Percentiles rank a stretch among this genome's conserved stretches.
phyloP scores from a whole-genome alignment of 768 basidiomycete genomes.

The Lactarius trivialis region DNA sequence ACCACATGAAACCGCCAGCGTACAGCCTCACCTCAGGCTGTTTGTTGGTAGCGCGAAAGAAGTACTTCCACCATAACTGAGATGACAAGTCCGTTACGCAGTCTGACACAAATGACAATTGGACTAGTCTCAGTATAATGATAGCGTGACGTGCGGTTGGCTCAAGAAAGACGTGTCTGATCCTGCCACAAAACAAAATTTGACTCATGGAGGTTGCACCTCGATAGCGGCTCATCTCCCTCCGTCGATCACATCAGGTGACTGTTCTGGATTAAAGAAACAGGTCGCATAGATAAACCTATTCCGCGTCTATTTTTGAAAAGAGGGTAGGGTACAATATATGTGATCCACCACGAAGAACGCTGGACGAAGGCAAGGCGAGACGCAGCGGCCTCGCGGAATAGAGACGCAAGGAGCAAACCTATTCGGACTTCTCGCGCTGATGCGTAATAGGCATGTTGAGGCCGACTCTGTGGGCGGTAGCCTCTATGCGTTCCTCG shows the following conservation, averaged over 20 bases:
- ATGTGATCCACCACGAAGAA: background rate
- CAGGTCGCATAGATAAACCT: background rate
- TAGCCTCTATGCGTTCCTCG: slow-evolving; percentile 77
- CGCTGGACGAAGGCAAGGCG: background rate
- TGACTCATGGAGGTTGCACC: background rate
- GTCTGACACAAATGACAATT: background rate
- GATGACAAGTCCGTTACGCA: background rate
- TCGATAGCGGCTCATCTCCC: background rate
- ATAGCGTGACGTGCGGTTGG: background rate
- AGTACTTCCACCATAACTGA: background rate
- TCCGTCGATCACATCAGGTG: background rate
- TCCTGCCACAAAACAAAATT: background rate
- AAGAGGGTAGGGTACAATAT: background rate
- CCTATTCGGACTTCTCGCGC: slow-evolving; percentile 22
- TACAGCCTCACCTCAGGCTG: background rate
- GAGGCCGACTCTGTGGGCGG: slow-evolving; percentile 81
- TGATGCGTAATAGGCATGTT: slow-evolving; percentile 60
- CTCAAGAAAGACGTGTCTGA: background rate
- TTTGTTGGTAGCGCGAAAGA: background rate
- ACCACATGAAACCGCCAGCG: background rate
- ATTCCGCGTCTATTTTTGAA: background rate
- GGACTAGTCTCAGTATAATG: background rate
- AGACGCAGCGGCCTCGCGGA: background rate
- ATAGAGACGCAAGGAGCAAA: background rate
- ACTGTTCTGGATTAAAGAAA: background rate